A percentile compares a stretch with the other conserved stretches of the same genome.
Evolutionary conservation across 306 rosid species (phyloP).

Genomic region (Psophocarpus tetragonolobus): DNA sequence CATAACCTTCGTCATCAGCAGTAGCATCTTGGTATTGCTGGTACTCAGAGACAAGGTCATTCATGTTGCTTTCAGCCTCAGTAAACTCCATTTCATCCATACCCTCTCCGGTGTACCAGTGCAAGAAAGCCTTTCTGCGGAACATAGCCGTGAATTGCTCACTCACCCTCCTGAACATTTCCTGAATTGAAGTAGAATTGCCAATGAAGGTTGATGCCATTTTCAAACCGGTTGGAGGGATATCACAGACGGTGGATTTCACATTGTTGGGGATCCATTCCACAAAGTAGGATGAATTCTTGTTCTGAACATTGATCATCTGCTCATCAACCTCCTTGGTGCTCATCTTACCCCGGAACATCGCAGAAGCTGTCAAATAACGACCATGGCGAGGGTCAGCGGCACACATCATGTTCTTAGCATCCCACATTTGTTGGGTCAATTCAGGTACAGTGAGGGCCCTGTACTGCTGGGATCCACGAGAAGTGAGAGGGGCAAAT

Average conservation of each 20-base stretch:
- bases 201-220: slow-evolving; percentile 65
- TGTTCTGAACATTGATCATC: slow-evolving; percentile 68
- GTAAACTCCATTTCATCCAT: slow-evolving; percentile 77
- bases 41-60: slow-evolving; percentile 57
- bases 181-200: slow-evolving; percentile 59
- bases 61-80: slow-evolving; percentile 64
- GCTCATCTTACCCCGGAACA: slow-evolving; percentile 69
- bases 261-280: slow-evolving; percentile 66
- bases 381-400: slow-evolving; percentile 65
- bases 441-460: slow-evolving; percentile 57
- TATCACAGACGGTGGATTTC: slow-evolving; percentile 56
- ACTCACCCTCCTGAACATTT: slow-evolving; percentile 59
- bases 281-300: slow-evolving; percentile 60
- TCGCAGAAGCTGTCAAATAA: slow-evolving; percentile 55
- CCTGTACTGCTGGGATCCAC: slow-evolving; percentile 62
- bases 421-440: slow-evolving; percentile 66
- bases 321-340: slow-evolving; percentile 63
- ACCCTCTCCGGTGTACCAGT: slow-evolving; percentile 65
- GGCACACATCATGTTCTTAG: slow-evolving; percentile 62
- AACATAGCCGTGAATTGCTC: slow-evolving; percentile 68
- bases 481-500: slow-evolving; percentile 62
- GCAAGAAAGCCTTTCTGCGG: slow-evolving; percentile 60
- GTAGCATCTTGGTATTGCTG: slow-evolving; percentile 71
- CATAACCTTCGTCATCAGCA: slow-evolving; percentile 54
- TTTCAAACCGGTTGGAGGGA: slow-evolving; percentile 58